Percentiles rank a stretch among this genome's conserved stretches.
Conservation (phyloP, 495 filamentous ascomycete species). For the Neurospora discreta region DNA sequence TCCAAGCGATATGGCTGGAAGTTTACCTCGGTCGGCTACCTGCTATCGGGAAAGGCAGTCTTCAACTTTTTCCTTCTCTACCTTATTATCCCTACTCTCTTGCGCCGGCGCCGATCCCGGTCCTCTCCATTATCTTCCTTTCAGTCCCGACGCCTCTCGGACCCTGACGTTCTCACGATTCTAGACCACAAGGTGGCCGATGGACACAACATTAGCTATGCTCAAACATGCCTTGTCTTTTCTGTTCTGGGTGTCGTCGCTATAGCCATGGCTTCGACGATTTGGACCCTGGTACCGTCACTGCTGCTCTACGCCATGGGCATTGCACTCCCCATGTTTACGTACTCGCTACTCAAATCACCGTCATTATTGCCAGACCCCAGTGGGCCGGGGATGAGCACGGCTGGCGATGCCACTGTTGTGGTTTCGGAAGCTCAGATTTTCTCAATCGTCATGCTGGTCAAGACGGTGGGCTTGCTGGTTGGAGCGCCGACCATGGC, state of each 20-base stretch:
- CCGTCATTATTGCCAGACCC: constrained; percentile 15
- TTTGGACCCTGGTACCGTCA: constrained; percentile 25
- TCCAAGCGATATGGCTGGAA: constrained; percentile 32
- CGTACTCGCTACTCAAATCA: constrained; percentile 29
- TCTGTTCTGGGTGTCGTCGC: constrained; percentile 29
- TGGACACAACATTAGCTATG: constrained; percentile 18
- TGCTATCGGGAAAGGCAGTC: constrained; percentile 32
- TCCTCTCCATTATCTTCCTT: background rate
- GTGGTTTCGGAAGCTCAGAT: constrained; percentile 22
- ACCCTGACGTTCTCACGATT: background rate
- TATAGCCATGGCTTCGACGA: constrained; percentile 23
- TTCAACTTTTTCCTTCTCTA: constrained; percentile 32
- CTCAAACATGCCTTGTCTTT: constrained; percentile 23
- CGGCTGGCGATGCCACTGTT: constrained; percentile 1
- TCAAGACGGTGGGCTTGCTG: constrained; percentile 30
- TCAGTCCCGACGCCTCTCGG: background rate
- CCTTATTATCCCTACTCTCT: constrained; percentile 23
- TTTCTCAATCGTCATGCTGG: constrained; percentile 37
- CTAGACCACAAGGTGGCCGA: constrained; percentile 11
- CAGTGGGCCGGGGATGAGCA: background rate
- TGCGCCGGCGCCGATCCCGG: constrained; percentile 9
- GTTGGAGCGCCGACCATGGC: constrained; percentile 33
- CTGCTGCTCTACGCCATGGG: constrained; percentile 33
- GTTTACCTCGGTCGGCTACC: constrained; percentile 31
- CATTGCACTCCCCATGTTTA: constrained; percentile 34